Conservation (phyloP, 148 eudicot species). For the Rhododendron ovatum region DNA sequence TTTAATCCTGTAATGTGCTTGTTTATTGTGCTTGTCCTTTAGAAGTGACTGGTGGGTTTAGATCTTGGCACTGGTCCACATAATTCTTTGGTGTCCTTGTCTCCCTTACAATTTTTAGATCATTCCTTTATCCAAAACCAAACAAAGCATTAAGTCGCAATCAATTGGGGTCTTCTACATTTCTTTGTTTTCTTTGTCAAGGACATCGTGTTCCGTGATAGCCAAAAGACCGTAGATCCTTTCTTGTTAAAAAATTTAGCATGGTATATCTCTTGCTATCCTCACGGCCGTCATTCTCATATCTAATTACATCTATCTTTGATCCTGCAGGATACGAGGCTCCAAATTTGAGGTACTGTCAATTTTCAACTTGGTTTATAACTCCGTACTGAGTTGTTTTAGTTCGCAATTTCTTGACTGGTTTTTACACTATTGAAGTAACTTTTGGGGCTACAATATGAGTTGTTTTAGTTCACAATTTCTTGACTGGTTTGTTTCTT, state of each 20-base stretch:
- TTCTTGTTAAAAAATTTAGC: background rate
- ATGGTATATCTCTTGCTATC: background rate
- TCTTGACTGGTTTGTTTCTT: background rate
- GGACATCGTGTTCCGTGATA: background rate
- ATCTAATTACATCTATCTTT: background rate
- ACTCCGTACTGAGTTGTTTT: background rate
- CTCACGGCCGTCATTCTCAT: background rate
- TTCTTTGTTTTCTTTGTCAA: no score
- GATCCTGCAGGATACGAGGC: conserved; percentile 52
- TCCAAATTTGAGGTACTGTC: conserved; percentile 45
- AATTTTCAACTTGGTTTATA: background rate
- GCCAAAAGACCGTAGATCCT: background rate
- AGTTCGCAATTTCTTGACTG: background rate
- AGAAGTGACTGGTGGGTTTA: no score
- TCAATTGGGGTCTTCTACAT: background rate
- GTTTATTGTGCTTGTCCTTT: no score
- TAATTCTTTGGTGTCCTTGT: background rate
- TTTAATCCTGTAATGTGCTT: no score
- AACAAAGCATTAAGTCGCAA: background rate
- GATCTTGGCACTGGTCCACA: no score
- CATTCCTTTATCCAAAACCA: background rate
- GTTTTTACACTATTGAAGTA: background rate
- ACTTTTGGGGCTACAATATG: background rate
- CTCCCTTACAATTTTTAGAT: background rate
- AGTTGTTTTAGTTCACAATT: background rate